A percentile compares a stretch with the other conserved stretches of the same genome.
Evolutionary conservation across 805 yeast species (phyloP).

Genomic region (Hanseniaspora taiwanica): DNA sequence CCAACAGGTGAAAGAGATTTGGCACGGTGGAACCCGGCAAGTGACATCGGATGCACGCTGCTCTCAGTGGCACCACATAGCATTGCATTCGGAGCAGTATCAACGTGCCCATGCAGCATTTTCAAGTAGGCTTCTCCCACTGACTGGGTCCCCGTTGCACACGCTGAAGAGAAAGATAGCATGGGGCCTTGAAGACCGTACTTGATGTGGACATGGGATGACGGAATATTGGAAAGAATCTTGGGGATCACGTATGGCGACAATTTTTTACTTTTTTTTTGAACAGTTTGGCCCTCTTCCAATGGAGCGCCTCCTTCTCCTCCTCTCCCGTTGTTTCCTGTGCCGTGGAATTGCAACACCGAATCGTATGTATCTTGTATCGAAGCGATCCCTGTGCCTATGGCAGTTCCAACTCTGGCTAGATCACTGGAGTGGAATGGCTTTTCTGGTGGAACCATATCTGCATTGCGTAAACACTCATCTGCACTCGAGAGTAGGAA

Average conservation of each 20-base stretch:
- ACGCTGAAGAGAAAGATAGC: conserved; percentile 84
- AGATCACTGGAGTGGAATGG: conserved; percentile 13
- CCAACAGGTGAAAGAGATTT: conserved; percentile 54
- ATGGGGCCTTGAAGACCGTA: conserved; percentile 73
- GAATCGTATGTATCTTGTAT: conserved; percentile 51
- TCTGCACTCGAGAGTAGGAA: conserved; percentile 64
- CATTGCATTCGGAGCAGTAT: conserved; percentile 78
- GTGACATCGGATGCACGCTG: conserved; percentile 69
- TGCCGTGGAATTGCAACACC: neutral
- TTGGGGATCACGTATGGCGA: conserved; percentile 83
- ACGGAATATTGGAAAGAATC: conserved; percentile 82
- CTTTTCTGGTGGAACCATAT: conserved; percentile 38
- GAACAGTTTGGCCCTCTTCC: too few relatives aligned
- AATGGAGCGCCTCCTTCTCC: neutral
- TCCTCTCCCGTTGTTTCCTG: neutral
- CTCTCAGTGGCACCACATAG: conserved; percentile 93
- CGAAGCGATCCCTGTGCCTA: conserved; percentile 91
- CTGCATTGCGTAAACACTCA: conserved; percentile 66
- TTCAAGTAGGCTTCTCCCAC: conserved; percentile 87
- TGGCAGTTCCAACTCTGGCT: conserved; percentile 47
- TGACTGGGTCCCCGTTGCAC: conserved; percentile 92
- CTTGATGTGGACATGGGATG: conserved; percentile 76
- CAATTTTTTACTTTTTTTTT: conserved; percentile 34
- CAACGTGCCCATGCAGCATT: conserved; percentile 43
- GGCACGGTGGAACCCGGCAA: conserved; percentile 87